These are phyloP conservation scores for Phytophthora pseudosyringae DNA, from an alignment of 352 stramenopile species.

Conservation along the genomic window DNA sequence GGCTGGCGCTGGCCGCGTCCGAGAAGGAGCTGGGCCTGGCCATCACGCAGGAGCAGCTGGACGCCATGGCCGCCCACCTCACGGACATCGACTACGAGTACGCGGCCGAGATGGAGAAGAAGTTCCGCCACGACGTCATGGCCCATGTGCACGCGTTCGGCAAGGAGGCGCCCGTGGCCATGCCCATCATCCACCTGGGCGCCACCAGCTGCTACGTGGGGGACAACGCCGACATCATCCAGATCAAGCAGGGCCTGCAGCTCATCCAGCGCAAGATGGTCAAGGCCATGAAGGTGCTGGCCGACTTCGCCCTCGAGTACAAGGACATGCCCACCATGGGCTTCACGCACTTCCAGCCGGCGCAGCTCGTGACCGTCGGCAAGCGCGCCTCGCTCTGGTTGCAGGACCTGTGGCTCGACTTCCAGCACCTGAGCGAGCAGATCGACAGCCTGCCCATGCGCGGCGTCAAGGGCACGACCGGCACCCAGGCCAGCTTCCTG, in stretches of 20 bases:
- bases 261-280: slow-evolving; percentile 98
- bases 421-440: slow-evolving; percentile 94
- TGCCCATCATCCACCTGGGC: slow-evolving; percentile 99
- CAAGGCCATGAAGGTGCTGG: slow-evolving; percentile 95
- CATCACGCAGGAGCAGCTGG: slow-evolving; percentile 97
- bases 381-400: slow-evolving; percentile 98
- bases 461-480: slow-evolving; percentile 99
- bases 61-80: slow-evolving; percentile 96
- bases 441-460: slow-evolving; percentile 97
- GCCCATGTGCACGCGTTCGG: slow-evolving; percentile 99
- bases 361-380: slow-evolving; percentile 98
- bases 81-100: slow-evolving; percentile 99
- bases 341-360: slow-evolving; percentile 99
- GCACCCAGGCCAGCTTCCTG: slow-evolving; percentile 98
- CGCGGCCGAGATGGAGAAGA: slow-evolving; percentile 97
- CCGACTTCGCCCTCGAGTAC: slow-evolving; percentile 96
- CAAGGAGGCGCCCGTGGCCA: slow-evolving; percentile 94
- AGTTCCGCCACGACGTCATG: slow-evolving; percentile 99
- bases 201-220: slow-evolving; percentile 99
- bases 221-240: slow-evolving; percentile 99
- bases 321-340: slow-evolving; percentile 98
- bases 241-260: slow-evolving; percentile 96
- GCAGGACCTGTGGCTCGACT: slow-evolving; percentile 97
- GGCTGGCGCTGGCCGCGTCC: slow-evolving; percentile 96
- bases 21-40: slow-evolving; percentile 98